Evolutionary conservation across 1,284 basidiomycete species (phyloP), one percentile per base, ranked within the genome.

Genomic region (Ganoderma boninense): DNA sequence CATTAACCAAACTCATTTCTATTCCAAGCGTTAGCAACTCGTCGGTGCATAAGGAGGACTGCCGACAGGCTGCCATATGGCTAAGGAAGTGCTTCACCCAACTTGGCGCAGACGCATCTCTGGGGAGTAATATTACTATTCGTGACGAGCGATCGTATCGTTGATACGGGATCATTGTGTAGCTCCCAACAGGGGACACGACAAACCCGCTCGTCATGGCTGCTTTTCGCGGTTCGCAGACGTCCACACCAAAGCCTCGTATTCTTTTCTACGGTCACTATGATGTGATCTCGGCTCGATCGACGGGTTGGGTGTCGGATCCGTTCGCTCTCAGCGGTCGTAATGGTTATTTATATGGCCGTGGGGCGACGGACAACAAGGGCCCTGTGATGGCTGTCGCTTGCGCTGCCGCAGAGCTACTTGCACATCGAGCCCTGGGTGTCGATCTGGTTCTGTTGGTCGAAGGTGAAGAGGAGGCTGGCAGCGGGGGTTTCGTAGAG

Each of bases 381-480:
- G 97, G 97, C 0, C 97, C 98, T 0, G 93, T 98, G 61, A 87
- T 99, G 69, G 97, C 97, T 1, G 88, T 93, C 8, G 97, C 97
- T 0, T 96, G 92, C 76, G 97, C 97, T 0, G 96, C 92, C 1
- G 93, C 95, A 0, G 90, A 94, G 49, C 80, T 99, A 54, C 87
- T 96, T 2, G 86, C 90, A 52, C 84, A 86, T 16, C 86, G 95
- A 1, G 87, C 91, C 38, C 88, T 99, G 1, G 93, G 91, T 42
- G 88, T 96, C 1, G 97, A 99, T 77, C 80, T 99, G 0, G 92
- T 98, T 3, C 92, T 99, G 80, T 82, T 99, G 63, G 90, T 99
- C 44, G 97, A 99, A 82, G 97, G 97, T 0, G 97, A 99, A 80
- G 98, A 98, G 79, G 98, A 99, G 81, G 91, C 90, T 26, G 97